phyloP scores from a whole-genome alignment of 2,329 filamentous ascomycete genomes.

The Cladophialophora psammophila region DNA sequence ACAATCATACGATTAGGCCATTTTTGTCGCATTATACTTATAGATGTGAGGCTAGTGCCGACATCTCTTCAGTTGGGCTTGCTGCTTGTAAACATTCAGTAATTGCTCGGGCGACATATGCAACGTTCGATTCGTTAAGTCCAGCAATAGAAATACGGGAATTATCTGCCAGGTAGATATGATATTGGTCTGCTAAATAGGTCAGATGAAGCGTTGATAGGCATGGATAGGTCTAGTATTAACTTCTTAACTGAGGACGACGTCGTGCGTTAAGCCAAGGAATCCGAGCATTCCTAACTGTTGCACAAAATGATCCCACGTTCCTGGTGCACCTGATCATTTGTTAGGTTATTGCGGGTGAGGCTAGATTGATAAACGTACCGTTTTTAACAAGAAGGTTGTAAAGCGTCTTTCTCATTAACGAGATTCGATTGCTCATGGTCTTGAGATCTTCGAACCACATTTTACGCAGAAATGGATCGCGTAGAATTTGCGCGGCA shows the following conservation, averaged over 20 bases:
- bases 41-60: not conserved
- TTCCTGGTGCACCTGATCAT: not conserved
- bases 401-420: conserved; percentile 43
- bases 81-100: not conserved
- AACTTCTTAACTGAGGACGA: not conserved
- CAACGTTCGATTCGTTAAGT: conserved; percentile 52
- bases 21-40: not conserved
- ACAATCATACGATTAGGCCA: no score
- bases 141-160: conserved; percentile 48
- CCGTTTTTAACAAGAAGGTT: not conserved
- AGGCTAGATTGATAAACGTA: not conserved
- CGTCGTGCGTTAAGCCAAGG: not conserved
- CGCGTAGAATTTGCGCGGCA: conserved; percentile 42
- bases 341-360: not conserved
- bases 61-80: not conserved
- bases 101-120: conserved; percentile 45
- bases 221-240: not conserved
- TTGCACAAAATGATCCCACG: not conserved
- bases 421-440: conserved; percentile 46
- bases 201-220: not conserved
- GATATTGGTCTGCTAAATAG: conserved; percentile 45
- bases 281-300: not conserved
- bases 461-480: conserved; percentile 38
- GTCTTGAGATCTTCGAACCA: conserved; percentile 47
- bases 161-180: conserved; percentile 53